Conservation (phyloP, 1,139 yeast species). For the Schizosaccharomyces versatilis region DNA sequence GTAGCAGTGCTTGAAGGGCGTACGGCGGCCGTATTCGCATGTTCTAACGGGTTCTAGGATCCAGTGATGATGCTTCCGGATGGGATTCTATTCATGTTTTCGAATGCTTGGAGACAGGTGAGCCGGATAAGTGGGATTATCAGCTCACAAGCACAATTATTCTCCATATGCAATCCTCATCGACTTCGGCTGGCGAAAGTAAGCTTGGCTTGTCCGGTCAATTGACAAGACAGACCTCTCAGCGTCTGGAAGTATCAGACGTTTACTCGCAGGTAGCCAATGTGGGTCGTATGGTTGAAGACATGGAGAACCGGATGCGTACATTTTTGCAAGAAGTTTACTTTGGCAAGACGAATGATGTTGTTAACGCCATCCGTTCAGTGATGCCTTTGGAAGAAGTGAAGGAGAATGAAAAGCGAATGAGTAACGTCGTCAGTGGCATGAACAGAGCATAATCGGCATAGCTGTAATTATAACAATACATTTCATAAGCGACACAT, state of each 20-base stretch:
- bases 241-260: slow-evolving; percentile 28
- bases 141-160: slow-evolving; percentile 75
- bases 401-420: too few species aligned
- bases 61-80: slow-evolving; percentile 24
- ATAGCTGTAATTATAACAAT: too few species aligned
- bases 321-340: slow-evolving; percentile 79
- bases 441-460: too few species aligned
- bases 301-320: slow-evolving; percentile 68
- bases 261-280: slow-evolving; percentile 52
- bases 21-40: not conserved
- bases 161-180: slow-evolving; percentile 18
- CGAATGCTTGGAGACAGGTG: slow-evolving; percentile 35
- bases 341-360: slow-evolving; percentile 82
- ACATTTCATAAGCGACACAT: too few species aligned
- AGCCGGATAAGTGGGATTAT: slow-evolving; percentile 28
- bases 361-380: slow-evolving; percentile 44
- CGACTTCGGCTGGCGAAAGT: slow-evolving; percentile 27
- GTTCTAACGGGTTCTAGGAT: slow-evolving; percentile 5
- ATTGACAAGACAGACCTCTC: slow-evolving; percentile 42
- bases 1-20: not conserved
- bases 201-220: slow-evolving; percentile 53
- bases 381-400: slow-evolving; percentile 17
- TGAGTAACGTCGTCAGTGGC: too few species aligned
- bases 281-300: slow-evolving; percentile 69
- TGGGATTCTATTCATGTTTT: slow-evolving; percentile 93